Conservation (phyloP, 1,139 yeast genomes). For the Geotrichum australiense region DNA sequence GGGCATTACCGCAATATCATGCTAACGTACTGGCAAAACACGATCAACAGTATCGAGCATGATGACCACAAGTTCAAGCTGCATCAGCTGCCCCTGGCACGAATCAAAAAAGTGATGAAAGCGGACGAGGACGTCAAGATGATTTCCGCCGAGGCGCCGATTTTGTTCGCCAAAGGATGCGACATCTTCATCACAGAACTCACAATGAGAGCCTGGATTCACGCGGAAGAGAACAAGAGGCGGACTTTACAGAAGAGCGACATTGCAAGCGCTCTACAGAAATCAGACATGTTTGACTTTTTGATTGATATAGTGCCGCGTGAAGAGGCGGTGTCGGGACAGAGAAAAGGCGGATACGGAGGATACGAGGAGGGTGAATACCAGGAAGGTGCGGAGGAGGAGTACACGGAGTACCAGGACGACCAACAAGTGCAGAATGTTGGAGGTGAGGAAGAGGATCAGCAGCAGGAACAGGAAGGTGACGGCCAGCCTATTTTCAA, state of each 20-base stretch:
- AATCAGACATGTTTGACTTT: slow-evolving; percentile 95
- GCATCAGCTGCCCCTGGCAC: slow-evolving; percentile 88
- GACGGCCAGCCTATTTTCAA: slow-evolving; percentile 16
- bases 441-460: slow-evolving; percentile 9
- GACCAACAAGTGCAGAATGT: slow-evolving; percentile 14
- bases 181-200: slow-evolving; percentile 93
- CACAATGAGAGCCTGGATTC: slow-evolving; percentile 98
- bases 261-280: slow-evolving; percentile 90
- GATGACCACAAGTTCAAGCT: slow-evolving; percentile 88
- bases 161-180: slow-evolving; percentile 93
- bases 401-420: slow-evolving; percentile 5
- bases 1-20: slow-evolving; percentile 80
- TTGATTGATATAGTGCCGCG: slow-evolving; percentile 93
- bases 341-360: slow-evolving; percentile 16
- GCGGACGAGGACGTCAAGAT: slow-evolving; percentile 95
- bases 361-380: slow-evolving; percentile 11
- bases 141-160: slow-evolving; percentile 98
- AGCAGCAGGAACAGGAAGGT: slow-evolving; percentile 9
- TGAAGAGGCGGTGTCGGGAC: slow-evolving; percentile 31
- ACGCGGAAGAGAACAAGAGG: slow-evolving; percentile 92
- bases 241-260: slow-evolving; percentile 90
- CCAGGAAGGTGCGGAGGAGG: slow-evolving; percentile 15
- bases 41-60: slow-evolving; percentile 78
- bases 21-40: slow-evolving; percentile 96
- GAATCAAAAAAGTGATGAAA: slow-evolving; percentile 95